Base-by-base conservation (phyloP, 2,329 filamentous ascomycete species). In the Ceratocystis albifundus region DNA sequence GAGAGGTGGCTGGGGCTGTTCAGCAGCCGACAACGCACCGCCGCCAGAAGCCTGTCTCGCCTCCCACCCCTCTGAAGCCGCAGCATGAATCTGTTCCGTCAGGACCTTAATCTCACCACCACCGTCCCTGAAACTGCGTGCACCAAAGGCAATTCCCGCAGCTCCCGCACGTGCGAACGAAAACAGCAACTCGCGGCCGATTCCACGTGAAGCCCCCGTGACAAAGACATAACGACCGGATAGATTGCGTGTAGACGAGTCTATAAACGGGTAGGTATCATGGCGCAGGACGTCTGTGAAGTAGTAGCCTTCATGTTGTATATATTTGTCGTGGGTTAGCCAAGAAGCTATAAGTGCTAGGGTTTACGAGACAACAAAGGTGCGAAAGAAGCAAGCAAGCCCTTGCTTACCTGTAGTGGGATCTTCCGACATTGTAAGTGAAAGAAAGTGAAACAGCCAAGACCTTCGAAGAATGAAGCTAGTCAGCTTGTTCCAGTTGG, bases 111-210 rank as follows among this genome's bases (percentile, higher is more conserved):
- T 72, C 1, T 70, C 67, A 70, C 69, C 67, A 0, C 79, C 71
- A 0, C 74, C 72, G 4, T 74, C 15, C 10, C 10, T 74, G n/a
- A 74, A 70, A 2, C 79, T 81, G 25, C 84, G 79, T 0, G 82
- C 83, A 5, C 75, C 78, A 22, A 86, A 74, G 17, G 79, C 79
- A 66, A 87, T 82, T 32, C 74, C 72, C 0, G 78, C 76, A 36
- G 78, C 80, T 3, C 80, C 80, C 3, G 83, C 82, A 69, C 74
- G 74, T 22, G 82, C 83, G 70, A 79, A 86, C 8, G 80, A 79
- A n/a, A 81, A 71, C 0, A 82, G 82, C 2, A 79, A 81, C 15
- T 78, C 77, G 2, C 75, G 75, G 4, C 84, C 83, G 45, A 84
- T 78, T 2, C 82, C 82, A 48, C 78, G 79, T 2, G 79, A 80